Base-by-base conservation (phyloP, 2,329 filamentous ascomycete genomes). In the Colletotrichum chlorophyti region DNA sequence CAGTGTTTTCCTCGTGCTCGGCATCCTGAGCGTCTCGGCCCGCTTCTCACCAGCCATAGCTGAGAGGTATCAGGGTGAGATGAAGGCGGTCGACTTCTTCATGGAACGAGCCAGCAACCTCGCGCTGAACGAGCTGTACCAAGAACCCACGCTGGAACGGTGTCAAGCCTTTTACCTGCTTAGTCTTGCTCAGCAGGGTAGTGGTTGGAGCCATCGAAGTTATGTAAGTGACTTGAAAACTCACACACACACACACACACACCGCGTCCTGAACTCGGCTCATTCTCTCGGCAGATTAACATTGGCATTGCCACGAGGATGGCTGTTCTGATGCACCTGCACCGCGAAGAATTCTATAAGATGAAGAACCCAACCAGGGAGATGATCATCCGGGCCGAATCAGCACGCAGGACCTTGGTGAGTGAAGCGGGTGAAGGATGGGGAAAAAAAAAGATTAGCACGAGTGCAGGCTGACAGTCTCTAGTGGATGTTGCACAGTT, bases 111-210 rank as follows among this genome's bases (percentile, higher is more conserved):
- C 82, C 1, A 76, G 79, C 8, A 65, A 66, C 6, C 68, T 85
- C 8, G 81, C 83, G 1, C 66, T 78, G 27, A 69, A 70, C 21
- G 81, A 84, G 63, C 69, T 85, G 17, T 85, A 85, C 64, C 71
- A 77, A 34, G 77, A 79, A 50, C 79, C 83, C 0, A 83, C 77
- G 0, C 66, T 86, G 15, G 81, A 85, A 64, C 74, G 79, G 35
- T 85, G 82, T 48, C 83, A 86, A 67, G 83, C 78, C 1, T 86
- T 86, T 59, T 85, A 85, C 62, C 69, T 86, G 4, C 70, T 86
- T 14, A 84, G 82, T 64, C 80, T 86, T 52, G 82, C 83, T 5
- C 83, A 86, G 62, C 83, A 85, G 65, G 82, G 82, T 12, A 83
- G 79, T 49, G 83, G 81, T 0, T 71, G 80, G 61, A 79, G 76